Evolutionary conservation across 345 rosid species (phyloP).

Genomic region (Dipteronia sinensis): DNA sequence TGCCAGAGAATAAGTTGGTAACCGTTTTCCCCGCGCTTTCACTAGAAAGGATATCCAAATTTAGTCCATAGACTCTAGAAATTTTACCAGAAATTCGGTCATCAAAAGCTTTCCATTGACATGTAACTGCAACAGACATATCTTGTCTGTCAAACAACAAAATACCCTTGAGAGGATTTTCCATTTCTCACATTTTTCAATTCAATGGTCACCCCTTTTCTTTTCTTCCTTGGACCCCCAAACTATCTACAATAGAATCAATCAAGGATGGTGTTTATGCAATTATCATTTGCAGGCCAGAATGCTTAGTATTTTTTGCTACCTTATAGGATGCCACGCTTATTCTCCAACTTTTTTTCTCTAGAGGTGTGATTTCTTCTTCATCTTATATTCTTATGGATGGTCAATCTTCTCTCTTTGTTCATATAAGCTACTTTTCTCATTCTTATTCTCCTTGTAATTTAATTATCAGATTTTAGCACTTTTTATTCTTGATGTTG

Average conservation of each 20-base stretch:
- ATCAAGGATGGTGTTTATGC: neutral
- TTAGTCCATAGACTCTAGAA: neutral
- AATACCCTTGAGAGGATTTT: neutral
- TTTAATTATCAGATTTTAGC: neutral
- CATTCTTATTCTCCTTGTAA: no score
- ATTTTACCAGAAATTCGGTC: neutral
- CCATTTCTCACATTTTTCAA: neutral
- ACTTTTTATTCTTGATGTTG: neutral
- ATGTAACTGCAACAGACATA: neutral
- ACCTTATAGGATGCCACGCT: neutral
- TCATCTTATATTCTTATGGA: neutral
- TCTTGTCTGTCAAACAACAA: neutral
- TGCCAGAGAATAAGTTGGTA: neutral
- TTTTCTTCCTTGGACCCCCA: neutral
- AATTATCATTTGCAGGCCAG: neutral
- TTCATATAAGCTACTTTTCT: neutral
- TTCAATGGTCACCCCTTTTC: neutral
- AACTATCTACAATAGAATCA: neutral
- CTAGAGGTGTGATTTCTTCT: neutral
- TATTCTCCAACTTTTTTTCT: neutral
- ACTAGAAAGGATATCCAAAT: neutral
- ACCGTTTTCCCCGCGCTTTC: conserved; percentile 17
- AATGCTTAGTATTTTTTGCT: neutral
- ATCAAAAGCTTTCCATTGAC: conserved; percentile 15
- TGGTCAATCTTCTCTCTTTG: neutral